Percentiles rank a stretch among this genome's conserved stretches.
Conservation (phyloP, 257 asterid species). For the Primulina huaijiensis region DNA sequence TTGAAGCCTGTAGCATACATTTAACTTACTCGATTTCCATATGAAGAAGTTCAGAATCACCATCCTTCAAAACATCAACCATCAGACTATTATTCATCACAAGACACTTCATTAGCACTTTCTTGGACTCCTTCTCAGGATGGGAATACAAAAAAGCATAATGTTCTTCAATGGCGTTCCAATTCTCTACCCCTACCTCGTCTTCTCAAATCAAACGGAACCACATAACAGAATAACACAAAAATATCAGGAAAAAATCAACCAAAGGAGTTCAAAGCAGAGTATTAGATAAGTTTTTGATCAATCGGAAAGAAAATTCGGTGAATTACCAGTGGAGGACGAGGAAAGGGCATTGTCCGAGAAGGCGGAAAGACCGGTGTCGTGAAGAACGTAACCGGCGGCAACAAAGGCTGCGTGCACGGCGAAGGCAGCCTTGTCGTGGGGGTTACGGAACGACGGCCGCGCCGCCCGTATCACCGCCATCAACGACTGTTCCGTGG, state of each 20-base stretch:
- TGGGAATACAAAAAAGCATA: slow-evolving; percentile 70
- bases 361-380: slow-evolving; percentile 67
- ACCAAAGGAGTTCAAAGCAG: neutral
- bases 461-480: slow-evolving; percentile 74
- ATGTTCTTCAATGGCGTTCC: slow-evolving; percentile 65
- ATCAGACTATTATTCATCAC: slow-evolving; percentile 60
- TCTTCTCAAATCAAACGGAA: neutral
- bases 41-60: slow-evolving; percentile 49
- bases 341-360: slow-evolving; percentile 48
- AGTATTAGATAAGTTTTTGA: neutral
- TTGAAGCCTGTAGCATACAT: neutral
- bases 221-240: neutral
- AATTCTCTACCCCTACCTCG: slow-evolving; percentile 44
- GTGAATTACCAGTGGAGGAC: slow-evolving; percentile 45
- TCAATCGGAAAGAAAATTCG: neutral
- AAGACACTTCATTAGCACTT: slow-evolving; percentile 67
- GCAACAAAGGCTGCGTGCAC: slow-evolving; percentile 63
- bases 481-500: slow-evolving; percentile 55
- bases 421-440: slow-evolving; percentile 63
- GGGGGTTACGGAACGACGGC: slow-evolving; percentile 52
- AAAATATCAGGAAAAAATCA: neutral
- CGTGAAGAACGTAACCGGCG: slow-evolving; percentile 64
- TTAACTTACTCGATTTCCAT: slow-evolving; percentile 40
- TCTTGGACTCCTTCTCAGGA: slow-evolving; percentile 53
- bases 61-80: slow-evolving; percentile 64